Evolutionary conservation across 257 asterid species (phyloP), one percentile per base, ranked within the genome.

Genomic region (Solanum peruvianum): DNA sequence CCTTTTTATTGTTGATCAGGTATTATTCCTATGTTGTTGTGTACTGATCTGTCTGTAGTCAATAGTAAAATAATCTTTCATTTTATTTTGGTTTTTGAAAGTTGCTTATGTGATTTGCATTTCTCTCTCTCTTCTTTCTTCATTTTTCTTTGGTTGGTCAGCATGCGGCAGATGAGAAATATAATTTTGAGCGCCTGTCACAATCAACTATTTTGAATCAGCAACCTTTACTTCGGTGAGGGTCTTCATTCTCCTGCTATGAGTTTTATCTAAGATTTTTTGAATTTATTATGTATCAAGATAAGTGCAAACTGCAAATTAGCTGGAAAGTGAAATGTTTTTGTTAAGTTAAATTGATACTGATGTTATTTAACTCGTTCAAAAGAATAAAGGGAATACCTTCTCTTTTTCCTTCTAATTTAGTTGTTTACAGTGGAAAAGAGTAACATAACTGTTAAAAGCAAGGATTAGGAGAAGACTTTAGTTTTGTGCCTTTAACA

Each of bases 141-240:
- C 58, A 25, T 23, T 75, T 47, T 70, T 58, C 33, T 88, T 77
- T 42, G 52, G 83, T 76, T 67, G 86, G 82, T 84, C 95, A 97
- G 99, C 99, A 97, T 91, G 99, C 99, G 82, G 99, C 99, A 89
- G 99, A 97, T 89, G 99, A 97, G 94, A 97, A 97, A 87, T 94
- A 94, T 91, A 97, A 97, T 88, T 97, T 90, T 88, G 99, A 97
- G 92, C 93, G 89, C 76, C 88, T 97, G 89, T 93, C 99, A 15
- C 95, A 86, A 87, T 90, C 98, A 84, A 97, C 99, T 86, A 88
- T 97, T 88, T 87, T 97, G 90, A 97, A 96, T 88, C 99, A 97
- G 93, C 99, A 97, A 86, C 99, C 99, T 87, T 92, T 97, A 90
- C 94, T 97, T 71, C 90, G 96, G 99, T 96, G 91, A 89, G 90